Evolutionary conservation across 306 rosid species (phyloP).

Genomic region (Herpetospermum pedunculosum): DNA sequence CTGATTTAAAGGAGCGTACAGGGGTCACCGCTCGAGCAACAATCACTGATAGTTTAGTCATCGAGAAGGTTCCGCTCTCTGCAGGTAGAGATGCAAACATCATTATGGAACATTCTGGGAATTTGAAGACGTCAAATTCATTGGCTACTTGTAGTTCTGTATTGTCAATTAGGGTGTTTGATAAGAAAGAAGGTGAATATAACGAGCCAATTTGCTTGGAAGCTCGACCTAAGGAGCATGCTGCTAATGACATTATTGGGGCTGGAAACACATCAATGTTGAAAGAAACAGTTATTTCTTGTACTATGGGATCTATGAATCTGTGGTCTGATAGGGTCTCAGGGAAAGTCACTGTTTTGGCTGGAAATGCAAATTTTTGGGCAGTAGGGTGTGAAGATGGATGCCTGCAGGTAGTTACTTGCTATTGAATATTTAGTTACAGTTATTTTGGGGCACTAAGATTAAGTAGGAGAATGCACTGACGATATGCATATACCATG

Average conservation of each 20-base stretch:
- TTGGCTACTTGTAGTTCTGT: constrained; percentile 38
- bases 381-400: constrained; percentile 99
- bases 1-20: constrained; percentile 56
- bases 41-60: constrained; percentile 68
- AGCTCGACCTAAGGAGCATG: constrained; percentile 72
- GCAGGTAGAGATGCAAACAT: constrained; percentile 41
- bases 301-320: constrained; percentile 48
- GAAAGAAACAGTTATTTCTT: constrained; percentile 81
- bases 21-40: constrained; percentile 83
- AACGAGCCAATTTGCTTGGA: constrained; percentile 64
- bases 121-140: constrained; percentile 37
- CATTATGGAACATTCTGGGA: constrained; percentile 56
- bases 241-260: constrained; percentile 63
- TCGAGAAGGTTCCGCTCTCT: constrained; percentile 66
- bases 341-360: constrained; percentile 89
- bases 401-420: constrained; percentile 59
- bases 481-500: neutral
- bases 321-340: constrained; percentile 95
- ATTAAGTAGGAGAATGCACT: neutral
- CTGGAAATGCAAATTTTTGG: constrained; percentile 93
- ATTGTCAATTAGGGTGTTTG: constrained; percentile 72
- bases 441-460: neutral
- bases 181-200: constrained; percentile 67
- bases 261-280: constrained; percentile 54
- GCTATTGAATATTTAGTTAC: neutral